Base-by-base conservation (phyloP, 768 basidiomycete species). In the Tylopilus subfusipes region DNA sequence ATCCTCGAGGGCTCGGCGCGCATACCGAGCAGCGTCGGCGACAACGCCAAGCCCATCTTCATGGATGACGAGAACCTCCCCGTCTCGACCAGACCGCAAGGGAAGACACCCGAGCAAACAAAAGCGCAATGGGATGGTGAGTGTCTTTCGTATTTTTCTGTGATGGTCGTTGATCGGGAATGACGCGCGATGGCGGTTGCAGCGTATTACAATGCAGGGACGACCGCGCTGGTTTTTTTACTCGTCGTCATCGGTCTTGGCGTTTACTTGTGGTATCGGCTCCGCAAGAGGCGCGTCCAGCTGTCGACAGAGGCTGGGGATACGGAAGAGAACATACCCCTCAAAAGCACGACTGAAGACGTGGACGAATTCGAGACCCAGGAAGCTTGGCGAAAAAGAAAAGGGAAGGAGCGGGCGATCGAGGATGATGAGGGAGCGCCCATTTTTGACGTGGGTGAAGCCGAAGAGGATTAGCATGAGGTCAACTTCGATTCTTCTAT, bases 201-300 rank as follows among this genome's bases (percentile, higher is more conserved):
- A 93, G 94, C 92, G n/a, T 95, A 94, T 69, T 97, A 95, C 68
- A 96, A 96, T 56, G 88, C 92, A 31, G 93, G 91, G 12, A 93
- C 93, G 0, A 90, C 88, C 1, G 85, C 88, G 4, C 74, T 94
- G n/a, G 84, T 96, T 22, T 78, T 98, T 38, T 65, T 95, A 4
- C 71, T 97, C 50, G 79, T 95, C 53, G 76, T 82, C 33, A 64
- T 82, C 19, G 78, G 77, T 16, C 81, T 94, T 49, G 90, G 84
- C 0, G 70, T 80, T 11, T 92, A 89, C 71, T 75, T 96, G 52
- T 98, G 88, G 85, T 90, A 82, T 72, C 85, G 91, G 38, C 61
- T 68, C 6, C 63, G 63, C 12, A 65, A 31, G 29, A 45, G 54
- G 47, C 63, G 56, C 54, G 63, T 52, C 71, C 76, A 13, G 55